Evolutionary conservation across 208 protist species (phyloP).

Genomic region (Porcisia hertigi): DNA sequence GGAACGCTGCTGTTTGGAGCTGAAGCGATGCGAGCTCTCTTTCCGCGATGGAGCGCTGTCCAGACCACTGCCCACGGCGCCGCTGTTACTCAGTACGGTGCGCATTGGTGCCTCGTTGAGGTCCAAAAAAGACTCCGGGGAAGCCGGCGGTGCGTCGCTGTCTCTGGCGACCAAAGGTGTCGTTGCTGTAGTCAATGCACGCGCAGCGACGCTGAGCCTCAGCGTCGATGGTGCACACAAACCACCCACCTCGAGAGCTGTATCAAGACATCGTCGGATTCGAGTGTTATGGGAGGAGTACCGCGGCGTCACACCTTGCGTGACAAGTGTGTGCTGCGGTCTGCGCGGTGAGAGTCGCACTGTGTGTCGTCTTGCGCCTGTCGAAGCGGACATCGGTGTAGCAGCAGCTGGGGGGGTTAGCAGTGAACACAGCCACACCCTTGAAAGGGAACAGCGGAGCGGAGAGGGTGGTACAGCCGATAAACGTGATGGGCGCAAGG

Average conservation of each 20-base stretch:
- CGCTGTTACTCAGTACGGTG: not conserved
- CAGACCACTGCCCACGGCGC: not conserved
- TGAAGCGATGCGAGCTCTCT: not conserved
- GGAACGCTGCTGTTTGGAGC: not conserved
- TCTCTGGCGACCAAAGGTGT: not conserved
- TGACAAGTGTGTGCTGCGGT: not conserved
- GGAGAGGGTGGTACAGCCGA: not conserved
- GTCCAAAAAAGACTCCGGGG: slow-evolving; percentile 2
- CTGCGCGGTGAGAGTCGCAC: not conserved
- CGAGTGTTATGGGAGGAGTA: not conserved
- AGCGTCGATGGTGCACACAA: no score
- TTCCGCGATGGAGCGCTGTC: not conserved
- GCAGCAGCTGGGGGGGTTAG: not conserved
- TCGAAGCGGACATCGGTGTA: not conserved
- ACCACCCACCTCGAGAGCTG: not conserved
- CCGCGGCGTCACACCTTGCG: not conserved
- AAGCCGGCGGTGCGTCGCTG: not conserved
- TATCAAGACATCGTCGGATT: not conserved
- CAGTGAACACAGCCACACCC: not conserved
- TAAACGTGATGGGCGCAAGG: not conserved
- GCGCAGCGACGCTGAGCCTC: not conserved
- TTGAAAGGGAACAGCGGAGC: not conserved
- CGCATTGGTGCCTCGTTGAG: not conserved
- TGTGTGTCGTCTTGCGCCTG: not conserved
- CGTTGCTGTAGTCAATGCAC: not conserved